These are phyloP conservation scores for Boechera stricta DNA, from an alignment of 345 rosid genomes.

Conservation along the genomic window DNA sequence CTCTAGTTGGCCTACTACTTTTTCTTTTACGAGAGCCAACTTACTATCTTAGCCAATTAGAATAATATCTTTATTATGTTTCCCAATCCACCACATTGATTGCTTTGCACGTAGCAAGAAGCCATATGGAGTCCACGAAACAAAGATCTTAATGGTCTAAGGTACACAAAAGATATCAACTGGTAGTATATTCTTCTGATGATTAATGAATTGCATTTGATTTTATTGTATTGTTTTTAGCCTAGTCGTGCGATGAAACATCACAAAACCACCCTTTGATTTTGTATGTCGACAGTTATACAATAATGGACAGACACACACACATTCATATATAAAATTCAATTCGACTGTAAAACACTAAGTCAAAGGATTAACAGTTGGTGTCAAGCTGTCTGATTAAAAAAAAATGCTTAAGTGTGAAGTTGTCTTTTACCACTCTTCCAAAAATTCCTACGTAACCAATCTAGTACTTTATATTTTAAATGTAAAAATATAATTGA, in stretches of 20 bases:
- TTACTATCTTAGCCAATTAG: background rate
- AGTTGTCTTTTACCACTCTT: conserved; percentile 41
- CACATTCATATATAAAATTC: background rate
- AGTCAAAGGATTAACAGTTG: conserved; percentile 36
- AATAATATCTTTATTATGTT: background rate
- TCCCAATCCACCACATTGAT: conserved; percentile 4
- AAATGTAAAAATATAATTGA: background rate
- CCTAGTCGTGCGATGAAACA: conserved; percentile 36
- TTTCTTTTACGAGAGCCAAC: background rate
- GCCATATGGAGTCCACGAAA: conserved; percentile 36
- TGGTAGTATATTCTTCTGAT: background rate
- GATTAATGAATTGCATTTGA: background rate
- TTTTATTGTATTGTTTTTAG: conserved; percentile 15
- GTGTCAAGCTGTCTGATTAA: conserved; percentile 19
- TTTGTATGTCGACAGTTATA: conserved; percentile 19
- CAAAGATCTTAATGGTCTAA: conserved; percentile 33
- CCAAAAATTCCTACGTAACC: conserved; percentile 3
- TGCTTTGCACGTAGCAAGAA: conserved; percentile 44
- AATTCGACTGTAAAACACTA: conserved; percentile 26
- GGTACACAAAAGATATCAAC: background rate
- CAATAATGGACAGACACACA: background rate
- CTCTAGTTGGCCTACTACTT: background rate
- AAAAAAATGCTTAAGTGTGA: background rate
- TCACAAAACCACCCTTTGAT: background rate
- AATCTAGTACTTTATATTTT: background rate